Conservation (phyloP, 2,329 filamentous ascomycete species). For the Penicillium hordei region DNA sequence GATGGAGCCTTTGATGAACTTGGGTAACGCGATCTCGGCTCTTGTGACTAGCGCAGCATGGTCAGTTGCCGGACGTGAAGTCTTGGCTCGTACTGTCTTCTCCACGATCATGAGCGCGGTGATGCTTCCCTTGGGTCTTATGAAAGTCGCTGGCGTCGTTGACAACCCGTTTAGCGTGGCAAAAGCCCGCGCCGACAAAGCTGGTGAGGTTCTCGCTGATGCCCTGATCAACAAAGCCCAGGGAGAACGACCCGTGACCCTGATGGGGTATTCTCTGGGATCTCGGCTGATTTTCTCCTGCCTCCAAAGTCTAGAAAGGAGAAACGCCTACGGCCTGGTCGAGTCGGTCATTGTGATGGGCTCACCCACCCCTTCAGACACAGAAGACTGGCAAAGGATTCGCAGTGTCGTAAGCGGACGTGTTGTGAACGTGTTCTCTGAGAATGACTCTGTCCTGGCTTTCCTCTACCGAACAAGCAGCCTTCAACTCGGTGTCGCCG, state of each 20-base stretch:
- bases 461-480: constrained; percentile 85
- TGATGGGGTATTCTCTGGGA: constrained; percentile 80
- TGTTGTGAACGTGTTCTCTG: constrained; percentile 84
- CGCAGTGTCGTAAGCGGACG: constrained; percentile 76
- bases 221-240: constrained; percentile 78
- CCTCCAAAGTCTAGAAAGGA: constrained; percentile 71
- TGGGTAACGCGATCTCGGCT: constrained; percentile 74
- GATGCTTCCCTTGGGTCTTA: constrained; percentile 67
- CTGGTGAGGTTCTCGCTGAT: constrained; percentile 75
- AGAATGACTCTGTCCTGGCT: constrained; percentile 82
- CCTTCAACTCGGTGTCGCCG: constrained; percentile 79
- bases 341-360: constrained; percentile 84
- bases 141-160: constrained; percentile 66
- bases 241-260: constrained; percentile 75
- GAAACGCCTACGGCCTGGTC: constrained; percentile 77
- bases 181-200: constrained; percentile 74
- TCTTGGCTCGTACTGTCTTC: constrained; percentile 71
- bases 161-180: constrained; percentile 83
- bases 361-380: constrained; percentile 70
- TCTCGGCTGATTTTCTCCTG: constrained; percentile 82
- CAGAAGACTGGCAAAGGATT: constrained; percentile 72
- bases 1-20: constrained; percentile 69
- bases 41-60: constrained; percentile 81
- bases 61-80: constrained; percentile 67
- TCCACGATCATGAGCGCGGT: constrained; percentile 64